Evolutionary conservation across 306 rosid species (phyloP), one percentile per base, ranked within the genome.

Genomic region (Sechiopsis laciniata): DNA sequence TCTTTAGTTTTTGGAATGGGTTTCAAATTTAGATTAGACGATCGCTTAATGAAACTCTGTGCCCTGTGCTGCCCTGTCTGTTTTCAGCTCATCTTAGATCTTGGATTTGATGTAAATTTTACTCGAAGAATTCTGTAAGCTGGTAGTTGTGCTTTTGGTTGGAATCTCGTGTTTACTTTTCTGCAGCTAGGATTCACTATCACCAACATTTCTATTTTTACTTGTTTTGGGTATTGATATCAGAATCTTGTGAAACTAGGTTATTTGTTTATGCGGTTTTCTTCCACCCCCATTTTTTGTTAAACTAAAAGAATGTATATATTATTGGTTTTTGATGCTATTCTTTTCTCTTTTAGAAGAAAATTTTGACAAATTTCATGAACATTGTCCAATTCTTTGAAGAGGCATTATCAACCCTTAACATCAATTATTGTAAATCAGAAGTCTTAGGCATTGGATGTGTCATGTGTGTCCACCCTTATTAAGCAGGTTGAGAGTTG

Each of bases 31-130:
- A 6, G 6, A 0, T 67, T 67, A 67, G 12, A 21, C 22, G 37
- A 10, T 6, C 20, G 9, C 19, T 46, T 67, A 15, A 11, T 20
- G 55, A 46, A 20, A 20, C 20, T 67, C 8, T 67, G 46, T 67
- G 72, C 55, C 11, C 7, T 65, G 3, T 67, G 55, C 46, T 67
- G 72, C 55, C 11, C 7, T 65, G 3, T 67, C 72, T 67, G 3
- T 55, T 10, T 45, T 19, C 20, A 67, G 12, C 37, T 67, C 72
- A 20, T 66, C 15, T 45, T 66, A 10, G 55, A 42, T 66, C 32
- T 66, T 11, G 5, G 54, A 2, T 5, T 17, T 40, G 53, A 42
- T 29, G 11, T 66, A 10, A 40, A 11, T 20, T 20, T 46, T 45
- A 13, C 19, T 12, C 14, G 72, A 21, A 17, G 5, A 66, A 0